Evolutionary conservation across 1,139 yeast species (phyloP).

Genomic region (Wickerhamiella pararugosa): DNA sequence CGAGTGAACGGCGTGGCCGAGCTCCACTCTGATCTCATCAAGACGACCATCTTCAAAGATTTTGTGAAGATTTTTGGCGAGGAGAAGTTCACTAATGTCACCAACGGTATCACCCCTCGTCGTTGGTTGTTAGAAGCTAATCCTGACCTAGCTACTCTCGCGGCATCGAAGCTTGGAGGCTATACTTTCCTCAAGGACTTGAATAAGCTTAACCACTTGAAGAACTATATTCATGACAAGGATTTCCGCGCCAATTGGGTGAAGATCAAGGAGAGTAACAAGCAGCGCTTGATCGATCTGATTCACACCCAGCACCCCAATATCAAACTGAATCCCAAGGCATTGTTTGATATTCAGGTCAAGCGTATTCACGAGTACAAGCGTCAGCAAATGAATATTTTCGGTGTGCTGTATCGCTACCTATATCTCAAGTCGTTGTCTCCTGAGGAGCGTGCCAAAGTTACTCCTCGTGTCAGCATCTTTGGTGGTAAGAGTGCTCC

Average conservation of each 20-base stretch:
- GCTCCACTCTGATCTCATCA: slow-evolving; percentile 79
- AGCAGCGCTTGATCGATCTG: slow-evolving; percentile 51
- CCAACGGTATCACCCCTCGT: slow-evolving; percentile 93
- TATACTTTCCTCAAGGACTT: slow-evolving; percentile 58
- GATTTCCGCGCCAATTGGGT: slow-evolving; percentile 61
- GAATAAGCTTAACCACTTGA: slow-evolving; percentile 51
- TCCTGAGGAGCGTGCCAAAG: slow-evolving; percentile 50
- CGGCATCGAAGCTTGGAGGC: slow-evolving; percentile 55
- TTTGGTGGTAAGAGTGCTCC: slow-evolving; percentile 97
- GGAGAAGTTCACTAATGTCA: slow-evolving; percentile 78
- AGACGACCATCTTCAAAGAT: slow-evolving; percentile 79
- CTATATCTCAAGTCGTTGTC: slow-evolving; percentile 57
- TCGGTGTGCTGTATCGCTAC: slow-evolving; percentile 77
- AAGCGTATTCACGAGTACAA: slow-evolving; percentile 92
- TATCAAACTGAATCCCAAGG: slow-evolving; percentile 49
- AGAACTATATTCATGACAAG: slow-evolving; percentile 49
- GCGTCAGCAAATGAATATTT: slow-evolving; percentile 85
- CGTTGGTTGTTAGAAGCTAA: slow-evolving; percentile 94
- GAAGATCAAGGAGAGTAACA: slow-evolving; percentile 53
- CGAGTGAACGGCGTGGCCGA: slow-evolving; percentile 94
- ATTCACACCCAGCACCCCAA: slow-evolving; percentile 41
- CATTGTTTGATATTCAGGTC: slow-evolving; percentile 81
- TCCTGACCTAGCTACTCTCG: slow-evolving; percentile 59
- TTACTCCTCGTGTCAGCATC: slow-evolving; percentile 61
- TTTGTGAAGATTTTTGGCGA: slow-evolving; percentile 70